Conservation (phyloP, 176 grass and related monocot genomes). For the Pharus latifolius region DNA sequence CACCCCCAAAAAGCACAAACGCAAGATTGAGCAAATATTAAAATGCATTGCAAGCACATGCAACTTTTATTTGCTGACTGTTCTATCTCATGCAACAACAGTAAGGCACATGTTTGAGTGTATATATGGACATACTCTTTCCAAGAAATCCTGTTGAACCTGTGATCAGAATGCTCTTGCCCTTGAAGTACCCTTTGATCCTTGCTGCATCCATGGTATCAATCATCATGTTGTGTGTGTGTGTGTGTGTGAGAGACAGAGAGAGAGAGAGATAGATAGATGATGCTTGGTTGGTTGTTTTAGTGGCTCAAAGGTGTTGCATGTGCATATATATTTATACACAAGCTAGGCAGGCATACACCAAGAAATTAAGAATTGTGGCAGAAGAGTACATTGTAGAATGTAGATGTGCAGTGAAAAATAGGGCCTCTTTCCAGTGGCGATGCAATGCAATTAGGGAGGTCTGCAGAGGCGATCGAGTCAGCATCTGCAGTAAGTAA, state of each 20-base stretch:
- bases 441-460: no score
- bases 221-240: neutral
- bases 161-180: constrained; percentile 71
- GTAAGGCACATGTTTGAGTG: neutral
- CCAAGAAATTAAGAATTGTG: neutral
- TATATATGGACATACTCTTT: constrained; percentile 41
- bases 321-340: neutral
- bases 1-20: no score
- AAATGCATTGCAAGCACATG: neutral
- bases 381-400: neutral
- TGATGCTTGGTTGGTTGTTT: no score
- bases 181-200: constrained; percentile 63
- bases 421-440: no score
- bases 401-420: no score
- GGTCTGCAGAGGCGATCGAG: no score
- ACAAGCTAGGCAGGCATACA: neutral
- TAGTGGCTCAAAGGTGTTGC: neutral
- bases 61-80: neutral
- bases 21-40: no score
- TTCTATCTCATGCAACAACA: neutral
- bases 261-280: neutral
- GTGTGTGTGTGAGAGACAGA: neutral
- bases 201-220: constrained; percentile 45
- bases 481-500: no score
- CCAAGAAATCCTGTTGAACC: constrained; percentile 83